phyloP scores from a whole-genome alignment of 208 protist genomes.

The Leishmania amazonensis region DNA sequence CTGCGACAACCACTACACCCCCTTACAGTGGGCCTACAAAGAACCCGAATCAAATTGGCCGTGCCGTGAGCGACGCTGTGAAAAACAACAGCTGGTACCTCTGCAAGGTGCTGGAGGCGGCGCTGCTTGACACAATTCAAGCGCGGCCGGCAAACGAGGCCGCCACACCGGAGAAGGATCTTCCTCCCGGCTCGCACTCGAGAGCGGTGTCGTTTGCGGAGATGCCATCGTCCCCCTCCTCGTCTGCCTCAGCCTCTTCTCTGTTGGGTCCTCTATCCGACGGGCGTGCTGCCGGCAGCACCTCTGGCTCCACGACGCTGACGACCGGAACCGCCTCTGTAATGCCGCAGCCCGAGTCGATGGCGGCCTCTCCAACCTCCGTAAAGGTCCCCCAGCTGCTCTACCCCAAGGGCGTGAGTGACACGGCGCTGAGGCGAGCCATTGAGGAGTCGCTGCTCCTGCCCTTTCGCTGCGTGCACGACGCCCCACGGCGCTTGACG shows the following conservation, averaged over 20 bases:
- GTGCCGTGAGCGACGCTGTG: conserved; percentile 54
- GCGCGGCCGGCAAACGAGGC: neutral
- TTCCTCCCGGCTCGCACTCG: neutral
- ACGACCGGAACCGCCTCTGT: neutral
- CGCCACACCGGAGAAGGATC: neutral
- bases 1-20: neutral
- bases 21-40: conserved; percentile 5
- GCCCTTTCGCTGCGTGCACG: conserved; percentile 52
- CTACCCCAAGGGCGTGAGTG: conserved; percentile 42
- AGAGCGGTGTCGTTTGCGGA: neutral
- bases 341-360: neutral
- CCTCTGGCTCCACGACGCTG: conserved; percentile 3
- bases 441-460: conserved; percentile 71
- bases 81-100: conserved; percentile 74
- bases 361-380: neutral
- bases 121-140: conserved; percentile 58
- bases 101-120: conserved; percentile 54
- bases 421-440: conserved; percentile 58
- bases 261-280: neutral
- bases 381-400: conserved; percentile 19
- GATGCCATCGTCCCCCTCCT: conserved; percentile 3
- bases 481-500: conserved; percentile 43
- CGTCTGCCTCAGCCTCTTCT: neutral
- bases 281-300: neutral
- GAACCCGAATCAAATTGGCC: conserved; percentile 87